Evolutionary conservation across 2,329 filamentous ascomycete genomes (phyloP).

Genomic region (Geosmithia flava): DNA sequence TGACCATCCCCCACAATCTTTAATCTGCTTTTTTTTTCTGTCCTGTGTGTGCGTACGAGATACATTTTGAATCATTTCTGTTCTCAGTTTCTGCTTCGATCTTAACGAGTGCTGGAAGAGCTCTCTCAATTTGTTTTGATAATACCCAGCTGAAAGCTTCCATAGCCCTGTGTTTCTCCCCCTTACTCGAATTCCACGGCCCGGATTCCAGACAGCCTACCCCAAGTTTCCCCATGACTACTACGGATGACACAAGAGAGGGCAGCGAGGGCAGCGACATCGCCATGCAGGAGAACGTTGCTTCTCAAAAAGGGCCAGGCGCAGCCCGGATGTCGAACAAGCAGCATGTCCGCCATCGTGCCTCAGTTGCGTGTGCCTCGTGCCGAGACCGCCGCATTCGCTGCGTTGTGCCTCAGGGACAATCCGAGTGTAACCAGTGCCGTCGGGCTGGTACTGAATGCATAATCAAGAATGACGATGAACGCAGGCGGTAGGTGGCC

Average conservation of each 20-base stretch:
- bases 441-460: constrained; percentile 35
- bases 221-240: background rate
- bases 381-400: constrained; percentile 33
- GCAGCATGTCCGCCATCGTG: constrained; percentile 29
- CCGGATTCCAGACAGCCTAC: background rate
- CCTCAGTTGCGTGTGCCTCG: constrained; percentile 41
- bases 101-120: no score
- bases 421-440: constrained; percentile 38
- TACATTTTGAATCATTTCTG: background rate
- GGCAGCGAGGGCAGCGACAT: constrained; percentile 10
- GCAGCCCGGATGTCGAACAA: constrained; percentile 15
- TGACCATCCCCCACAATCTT: background rate
- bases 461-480: constrained; percentile 45
- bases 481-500: constrained; percentile 32
- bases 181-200: background rate
- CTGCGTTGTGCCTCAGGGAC: constrained; percentile 40
- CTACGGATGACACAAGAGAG: constrained; percentile 1
- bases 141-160: background rate
- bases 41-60: background rate
- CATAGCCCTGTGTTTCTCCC: background rate
- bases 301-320: constrained; percentile 12
- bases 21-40: background rate
- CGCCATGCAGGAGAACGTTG: constrained; percentile 19
- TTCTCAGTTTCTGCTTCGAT: background rate
- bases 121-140: no score